Evolutionary conservation across 345 rosid genomes (phyloP), one percentile per base, ranked within the genome.

Genomic region (Ceriops tagal): DNA sequence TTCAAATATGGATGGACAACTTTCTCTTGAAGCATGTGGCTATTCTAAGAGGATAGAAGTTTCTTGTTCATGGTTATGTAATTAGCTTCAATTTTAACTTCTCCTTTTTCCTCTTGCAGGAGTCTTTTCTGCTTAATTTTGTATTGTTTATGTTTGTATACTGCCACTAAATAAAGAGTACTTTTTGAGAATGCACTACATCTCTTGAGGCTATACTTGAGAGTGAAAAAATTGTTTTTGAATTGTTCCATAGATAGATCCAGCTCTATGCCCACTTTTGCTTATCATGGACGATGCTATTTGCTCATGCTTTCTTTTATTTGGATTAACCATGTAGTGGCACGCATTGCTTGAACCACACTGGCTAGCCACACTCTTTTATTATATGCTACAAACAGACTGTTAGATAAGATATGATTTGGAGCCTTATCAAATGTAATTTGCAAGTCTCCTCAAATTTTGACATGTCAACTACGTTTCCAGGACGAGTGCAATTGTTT

Each of bases 401-500:
- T 61, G 1, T 52, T 30, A 37, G 39, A 21, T 55, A 5, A 67
- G 49, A 19, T 58, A 39, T 49, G 56, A 64, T 61, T 63, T 61
- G 56, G 31, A 57, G 39, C 55, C 64, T 53, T 65, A 30, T 43
- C 64, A 58, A 46, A 62, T 34, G 53, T 28, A 65, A 6, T 53
- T 10, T 58, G 8, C 16, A 10, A 30, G 21, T 60, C 65, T 61
- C 21, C 53, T 65, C 34, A 30, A 59, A 5, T 65, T 57, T 43
- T 77, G 28, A 77, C 39, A 27, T 76, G 55, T 60, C 75, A 32
- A 58, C 51, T 77, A 55, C 73, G 49, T 53, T 80, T 73, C 62
- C 84, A 95, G 99, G 96, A 88, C 53, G 99, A 95, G 79, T 95
- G 99, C 84, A 81, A 75, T 68, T 78, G 77, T 67, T 68, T 95